phyloP scores from a whole-genome alignment of 257 asterid species.

The Nicotiana tomentosiformis region DNA sequence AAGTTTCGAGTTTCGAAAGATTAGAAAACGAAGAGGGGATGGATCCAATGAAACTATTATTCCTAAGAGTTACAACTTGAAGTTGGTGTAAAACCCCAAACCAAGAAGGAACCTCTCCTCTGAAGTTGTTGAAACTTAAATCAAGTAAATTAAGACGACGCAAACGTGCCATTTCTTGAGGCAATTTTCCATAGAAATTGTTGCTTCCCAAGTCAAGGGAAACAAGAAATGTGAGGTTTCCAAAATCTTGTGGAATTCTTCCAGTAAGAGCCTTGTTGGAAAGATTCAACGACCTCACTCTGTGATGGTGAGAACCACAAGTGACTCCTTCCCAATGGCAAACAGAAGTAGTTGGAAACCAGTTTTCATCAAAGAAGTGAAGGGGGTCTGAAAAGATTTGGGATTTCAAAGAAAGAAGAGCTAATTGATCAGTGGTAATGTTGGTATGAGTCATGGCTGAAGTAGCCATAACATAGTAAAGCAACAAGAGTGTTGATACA shows the following conservation, averaged over 20 bases:
- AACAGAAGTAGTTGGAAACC: conserved; percentile 5
- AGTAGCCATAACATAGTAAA: too few relatives aligned
- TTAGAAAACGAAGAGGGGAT: conserved; percentile 5
- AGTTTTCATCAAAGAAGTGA: conserved; percentile 2
- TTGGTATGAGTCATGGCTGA: neutral
- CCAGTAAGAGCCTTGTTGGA: neutral
- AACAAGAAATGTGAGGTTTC: too few relatives aligned
- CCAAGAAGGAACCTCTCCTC: neutral
- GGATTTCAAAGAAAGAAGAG: conserved; percentile 21
- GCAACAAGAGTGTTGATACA: neutral
- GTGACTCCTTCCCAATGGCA: conserved; percentile 17
- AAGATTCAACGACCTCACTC: conserved; percentile 17
- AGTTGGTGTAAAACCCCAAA: conserved; percentile 10
- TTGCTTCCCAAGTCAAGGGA: too few relatives aligned
- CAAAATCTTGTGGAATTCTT: conserved; percentile 13
- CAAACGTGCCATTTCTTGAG: conserved; percentile 12
- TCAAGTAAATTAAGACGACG: conserved; percentile 1
- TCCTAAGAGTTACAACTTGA: conserved; percentile 13
- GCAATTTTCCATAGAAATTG: conserved; percentile 1
- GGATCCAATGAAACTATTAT: conserved; percentile 9
- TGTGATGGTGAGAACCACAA: conserved; percentile 7
- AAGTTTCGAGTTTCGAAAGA: neutral
- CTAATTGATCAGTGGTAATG: conserved; percentile 9
- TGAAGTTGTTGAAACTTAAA: conserved; percentile 14
- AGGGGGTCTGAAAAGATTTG: neutral